phyloP scores from a whole-genome alignment of 2,329 filamentous ascomycete genomes.

The Conoideocrella luteorostrata region DNA sequence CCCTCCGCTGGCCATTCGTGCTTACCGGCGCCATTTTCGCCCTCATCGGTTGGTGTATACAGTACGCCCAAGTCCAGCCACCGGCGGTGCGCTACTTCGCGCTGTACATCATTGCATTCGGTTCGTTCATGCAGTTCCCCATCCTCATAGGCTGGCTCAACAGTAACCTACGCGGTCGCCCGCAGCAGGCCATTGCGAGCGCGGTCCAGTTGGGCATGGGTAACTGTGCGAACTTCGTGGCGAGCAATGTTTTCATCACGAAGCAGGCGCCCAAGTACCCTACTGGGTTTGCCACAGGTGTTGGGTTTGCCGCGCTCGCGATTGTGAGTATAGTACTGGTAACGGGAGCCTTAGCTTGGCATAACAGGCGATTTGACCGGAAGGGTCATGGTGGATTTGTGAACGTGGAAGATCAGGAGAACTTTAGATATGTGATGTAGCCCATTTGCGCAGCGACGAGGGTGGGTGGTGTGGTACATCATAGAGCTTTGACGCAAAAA shows the following conservation, averaged over 20 bases:
- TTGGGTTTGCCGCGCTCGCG: conserved; percentile 18
- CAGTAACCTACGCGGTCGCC: conserved; percentile 33
- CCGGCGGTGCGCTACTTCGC: conserved; percentile 10
- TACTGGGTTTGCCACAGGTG: conserved; percentile 29
- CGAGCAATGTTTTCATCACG: conserved; percentile 34
- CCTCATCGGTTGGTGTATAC: conserved; percentile 9
- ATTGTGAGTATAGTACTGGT: conserved; percentile 2
- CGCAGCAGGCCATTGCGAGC: conserved; percentile 33
- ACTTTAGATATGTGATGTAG: conserved; percentile 8
- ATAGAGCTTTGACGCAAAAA: too few species aligned
- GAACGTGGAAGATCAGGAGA: conserved; percentile 6
- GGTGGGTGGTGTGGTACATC: too few species aligned
- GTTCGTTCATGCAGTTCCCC: conserved; percentile 11
- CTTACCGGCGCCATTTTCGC: conserved; percentile 5
- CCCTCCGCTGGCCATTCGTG: conserved; percentile 9
- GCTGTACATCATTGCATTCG: conserved; percentile 11
- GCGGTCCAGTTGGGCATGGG: conserved; percentile 35
- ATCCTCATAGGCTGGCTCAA: conserved; percentile 26
- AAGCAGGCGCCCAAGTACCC: conserved; percentile 29
- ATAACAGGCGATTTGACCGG: conserved; percentile 7
- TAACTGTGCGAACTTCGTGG: conserved; percentile 38
- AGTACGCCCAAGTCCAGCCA: conserved; percentile 9
- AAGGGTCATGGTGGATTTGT: neutral
- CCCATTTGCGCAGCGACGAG: neutral
- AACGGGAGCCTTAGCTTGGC: conserved; percentile 6